Base-by-base conservation (phyloP, 2,329 filamentous ascomycete genomes). In the Teratosphaeriaceae sp. region DNA sequence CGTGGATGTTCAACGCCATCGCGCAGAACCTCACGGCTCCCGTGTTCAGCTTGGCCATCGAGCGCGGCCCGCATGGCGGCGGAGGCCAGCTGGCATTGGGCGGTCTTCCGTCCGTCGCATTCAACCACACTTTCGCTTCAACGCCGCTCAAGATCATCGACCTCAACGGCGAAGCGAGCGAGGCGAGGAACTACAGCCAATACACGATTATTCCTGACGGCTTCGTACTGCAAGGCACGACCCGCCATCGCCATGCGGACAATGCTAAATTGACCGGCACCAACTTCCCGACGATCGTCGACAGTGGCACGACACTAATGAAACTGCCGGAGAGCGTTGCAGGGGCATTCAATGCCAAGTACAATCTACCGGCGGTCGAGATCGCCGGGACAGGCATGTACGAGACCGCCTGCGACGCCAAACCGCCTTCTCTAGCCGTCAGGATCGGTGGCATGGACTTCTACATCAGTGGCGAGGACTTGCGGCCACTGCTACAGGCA, bases 61-160 rank as follows among this genome's bases (percentile, higher is more conserved):
- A 63, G 3, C 55, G 65, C 2, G 43, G 40, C 13, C 42, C 44
- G 1, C 49, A 42, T 24, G 36, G 59, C 13, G 37, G 36, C 31
- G n/a, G n/a, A n/a, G n/a, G n/a, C n/a, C 72, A 67, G 31, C 55
- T 74, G 5, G 65, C 69, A 0, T 58, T 74, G 1, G 70, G 71
- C 3, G 70, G 68, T 16, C 54, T 74, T 2, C 69, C 71, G 7
- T 64, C 66, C 0, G 62, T 72, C 3, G 30, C 40, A 1, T 57
- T 58, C 44, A 49, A 50, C 24, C 40, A 51, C 4, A 44, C 55
- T 5, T 67, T 60, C 38, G 49, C 59, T 19, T 51, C 47, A 1
- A 57, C 57, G 3, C 58, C 63, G 0, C 59, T 67, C n/a, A n/a
- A n/a, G n/a, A n/a, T 48, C 1, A 40, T 56, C 11, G 48, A 57